Evolutionary conservation across 164 flowering plant genomes (phyloP), one percentile per base, ranked within the genome.

Genomic region (Taxillus chinensis): DNA sequence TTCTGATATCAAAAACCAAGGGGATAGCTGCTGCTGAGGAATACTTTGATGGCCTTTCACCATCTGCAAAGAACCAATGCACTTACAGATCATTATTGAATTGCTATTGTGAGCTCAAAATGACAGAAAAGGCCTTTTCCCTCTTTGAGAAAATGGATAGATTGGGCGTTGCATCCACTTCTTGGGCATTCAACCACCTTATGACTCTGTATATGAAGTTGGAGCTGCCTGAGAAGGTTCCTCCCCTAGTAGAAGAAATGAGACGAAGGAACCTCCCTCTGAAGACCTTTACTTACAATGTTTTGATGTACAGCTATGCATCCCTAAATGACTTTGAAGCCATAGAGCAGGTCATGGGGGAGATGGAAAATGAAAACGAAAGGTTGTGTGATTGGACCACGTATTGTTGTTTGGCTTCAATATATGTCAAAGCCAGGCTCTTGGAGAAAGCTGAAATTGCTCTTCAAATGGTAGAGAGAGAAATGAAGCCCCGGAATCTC

Each of bases 31-130:
- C 77, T 5, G 80, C 82, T 8, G 77, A 81, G 68, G 69, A 61
- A 5, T 78, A 81, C 62, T 76, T 81, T 59, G 53, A 64, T 2
- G 59, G 48, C 58, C 74, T 80, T n/a, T 65, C 67, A 60, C 39
- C 14, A 43, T 63, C 80, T 46, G 73, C 61, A 17, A 76, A 78
- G 68, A 74, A 65, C 43, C 64, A 45, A 12, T 67, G 60, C n/a
- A 75, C 78, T 2, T 78, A 74, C 66, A 80, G 77, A n/a, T 62
- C 82, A 2, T 77, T 81, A 40, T 74, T 78, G 13, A 67, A 64
- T 50, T 78, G 77, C 64, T 81, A 73, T 52, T 74, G 80, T 75
- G 52, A 51, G 45, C 67, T 61, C 42, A 69, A 64, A 42, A 64
- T 69, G 70, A 12, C 55, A 7, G 76, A 74, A 9, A 74, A 78